Evolutionary conservation across 257 asterid species (phyloP).

Genomic region (Oldenlandia corymbosa): DNA sequence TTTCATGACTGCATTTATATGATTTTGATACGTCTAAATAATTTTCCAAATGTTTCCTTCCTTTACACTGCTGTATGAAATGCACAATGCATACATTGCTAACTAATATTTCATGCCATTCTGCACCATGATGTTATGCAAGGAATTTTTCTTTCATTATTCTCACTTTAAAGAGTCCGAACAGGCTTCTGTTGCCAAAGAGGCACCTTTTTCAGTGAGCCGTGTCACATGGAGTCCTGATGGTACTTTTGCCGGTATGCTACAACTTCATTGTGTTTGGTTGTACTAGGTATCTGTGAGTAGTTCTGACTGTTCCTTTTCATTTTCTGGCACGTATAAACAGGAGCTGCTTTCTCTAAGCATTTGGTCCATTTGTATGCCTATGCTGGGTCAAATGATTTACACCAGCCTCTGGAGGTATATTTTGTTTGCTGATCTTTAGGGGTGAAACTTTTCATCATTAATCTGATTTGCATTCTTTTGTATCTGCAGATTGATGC

Average conservation of each 20-base stretch:
- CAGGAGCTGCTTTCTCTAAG: constrained; percentile 95
- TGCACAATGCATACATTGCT: neutral
- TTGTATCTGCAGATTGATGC: constrained; percentile 75
- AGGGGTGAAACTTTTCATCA: constrained; percentile 13
- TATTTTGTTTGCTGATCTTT: constrained; percentile 6
- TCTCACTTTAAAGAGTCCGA: constrained; percentile 30
- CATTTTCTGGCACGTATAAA: constrained; percentile 24
- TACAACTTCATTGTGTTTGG: constrained; percentile 3
- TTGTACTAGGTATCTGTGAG: constrained; percentile 9
- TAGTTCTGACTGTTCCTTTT: constrained; percentile 5
- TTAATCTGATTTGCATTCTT: constrained; percentile 12
- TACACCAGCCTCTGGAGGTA: constrained; percentile 93
- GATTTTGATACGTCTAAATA: no score
- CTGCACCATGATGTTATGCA: neutral
- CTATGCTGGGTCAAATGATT: constrained; percentile 72
- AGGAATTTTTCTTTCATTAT: constrained; percentile 4
- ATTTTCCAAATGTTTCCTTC: no score
- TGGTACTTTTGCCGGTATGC: constrained; percentile 78
- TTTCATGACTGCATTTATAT: no score
- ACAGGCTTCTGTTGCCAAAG: constrained; percentile 90
- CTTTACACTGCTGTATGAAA: no score
- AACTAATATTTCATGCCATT: neutral
- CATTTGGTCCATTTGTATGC: constrained; percentile 88
- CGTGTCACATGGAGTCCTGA: constrained; percentile 96
- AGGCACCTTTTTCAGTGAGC: constrained; percentile 75